These are phyloP conservation scores for Xylariaceae sp. DNA, from an alignment of 2,329 filamentous ascomycete genomes.

Conservation along the genomic window DNA sequence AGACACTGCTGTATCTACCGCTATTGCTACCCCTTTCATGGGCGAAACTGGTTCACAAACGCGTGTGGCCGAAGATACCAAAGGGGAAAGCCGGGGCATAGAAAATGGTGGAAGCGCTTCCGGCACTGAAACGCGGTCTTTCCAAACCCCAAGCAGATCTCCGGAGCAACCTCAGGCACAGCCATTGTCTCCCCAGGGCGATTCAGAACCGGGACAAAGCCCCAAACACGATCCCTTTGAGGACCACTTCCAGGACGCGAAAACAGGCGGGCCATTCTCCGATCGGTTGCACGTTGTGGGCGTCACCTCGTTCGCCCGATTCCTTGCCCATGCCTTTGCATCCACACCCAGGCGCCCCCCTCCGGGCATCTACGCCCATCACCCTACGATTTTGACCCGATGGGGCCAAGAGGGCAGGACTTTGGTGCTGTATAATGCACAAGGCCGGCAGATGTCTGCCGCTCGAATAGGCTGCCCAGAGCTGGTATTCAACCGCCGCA, in stretches of 20 bases:
- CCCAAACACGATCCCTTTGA: neutral
- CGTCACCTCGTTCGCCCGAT: constrained; percentile 58
- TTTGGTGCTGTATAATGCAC: constrained; percentile 43
- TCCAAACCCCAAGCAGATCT: neutral
- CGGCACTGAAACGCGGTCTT: neutral
- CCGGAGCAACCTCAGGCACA: neutral
- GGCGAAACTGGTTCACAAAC: neutral
- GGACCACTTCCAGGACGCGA: neutral
- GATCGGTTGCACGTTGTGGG: constrained; percentile 57
- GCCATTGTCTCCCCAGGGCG: neutral
- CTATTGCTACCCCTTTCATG: neutral
- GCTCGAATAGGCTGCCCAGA: constrained; percentile 26
- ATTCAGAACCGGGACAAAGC: too few species aligned
- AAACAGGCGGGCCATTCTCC: constrained; percentile 19
- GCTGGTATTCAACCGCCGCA: constrained; percentile 8
- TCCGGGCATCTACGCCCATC: constrained; percentile 61
- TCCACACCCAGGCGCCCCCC: constrained; percentile 54
- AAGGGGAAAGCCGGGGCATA: neutral
- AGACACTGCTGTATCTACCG: neutral
- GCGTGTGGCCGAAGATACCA: neutral
- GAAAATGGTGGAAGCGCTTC: neutral
- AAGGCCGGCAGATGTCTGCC: constrained; percentile 33
- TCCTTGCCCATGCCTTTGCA: constrained; percentile 62
- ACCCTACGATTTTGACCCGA: constrained; percentile 37
- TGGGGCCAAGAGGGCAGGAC: constrained; percentile 46